A percentile compares a stretch with the other conserved stretches of the same genome.
phyloP scores from a whole-genome alignment of 345 rosid genomes.

The Ceriops zippeliana region DNA sequence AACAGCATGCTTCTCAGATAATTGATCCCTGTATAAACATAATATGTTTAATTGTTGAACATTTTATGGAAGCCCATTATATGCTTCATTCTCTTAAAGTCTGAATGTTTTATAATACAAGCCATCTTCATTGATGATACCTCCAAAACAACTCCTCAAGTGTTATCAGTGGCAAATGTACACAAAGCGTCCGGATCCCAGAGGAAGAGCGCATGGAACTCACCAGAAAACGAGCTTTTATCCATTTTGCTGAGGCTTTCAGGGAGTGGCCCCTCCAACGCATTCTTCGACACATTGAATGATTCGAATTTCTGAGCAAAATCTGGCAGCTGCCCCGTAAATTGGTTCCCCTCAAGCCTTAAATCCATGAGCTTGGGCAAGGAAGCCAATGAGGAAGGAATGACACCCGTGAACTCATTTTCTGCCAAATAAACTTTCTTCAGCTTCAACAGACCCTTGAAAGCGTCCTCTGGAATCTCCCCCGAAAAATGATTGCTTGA shows the following conservation, averaged over 20 bases:
- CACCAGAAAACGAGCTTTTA: constrained; percentile 48
- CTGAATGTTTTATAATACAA: neutral
- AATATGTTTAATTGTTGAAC: too few relatives aligned
- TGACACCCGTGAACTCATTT: constrained; percentile 52
- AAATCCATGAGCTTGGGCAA: constrained; percentile 53
- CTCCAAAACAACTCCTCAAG: neutral
- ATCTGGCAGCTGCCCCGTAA: constrained; percentile 56
- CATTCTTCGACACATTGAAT: constrained; percentile 56
- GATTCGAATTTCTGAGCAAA: constrained; percentile 29
- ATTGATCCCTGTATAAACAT: too few relatives aligned
- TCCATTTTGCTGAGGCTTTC: constrained; percentile 32
- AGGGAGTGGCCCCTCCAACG: constrained; percentile 60
- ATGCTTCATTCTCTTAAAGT: neutral
- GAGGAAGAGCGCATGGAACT: neutral
- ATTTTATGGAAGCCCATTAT: neutral
- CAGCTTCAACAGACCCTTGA: constrained; percentile 52
- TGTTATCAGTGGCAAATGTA: too few relatives aligned
- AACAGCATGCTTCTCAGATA: neutral
- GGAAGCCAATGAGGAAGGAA: constrained; percentile 52
- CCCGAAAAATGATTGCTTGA: constrained; percentile 63
- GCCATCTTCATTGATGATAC: neutral
- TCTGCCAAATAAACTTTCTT: constrained; percentile 57
- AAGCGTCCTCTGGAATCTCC: constrained; percentile 47
- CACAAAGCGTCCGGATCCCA: too few relatives aligned
- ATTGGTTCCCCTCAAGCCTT: constrained; percentile 58